These are phyloP conservation scores for Penicillium sp. DNA, from an alignment of 2,329 filamentous ascomycete species.

Conservation along the genomic window DNA sequence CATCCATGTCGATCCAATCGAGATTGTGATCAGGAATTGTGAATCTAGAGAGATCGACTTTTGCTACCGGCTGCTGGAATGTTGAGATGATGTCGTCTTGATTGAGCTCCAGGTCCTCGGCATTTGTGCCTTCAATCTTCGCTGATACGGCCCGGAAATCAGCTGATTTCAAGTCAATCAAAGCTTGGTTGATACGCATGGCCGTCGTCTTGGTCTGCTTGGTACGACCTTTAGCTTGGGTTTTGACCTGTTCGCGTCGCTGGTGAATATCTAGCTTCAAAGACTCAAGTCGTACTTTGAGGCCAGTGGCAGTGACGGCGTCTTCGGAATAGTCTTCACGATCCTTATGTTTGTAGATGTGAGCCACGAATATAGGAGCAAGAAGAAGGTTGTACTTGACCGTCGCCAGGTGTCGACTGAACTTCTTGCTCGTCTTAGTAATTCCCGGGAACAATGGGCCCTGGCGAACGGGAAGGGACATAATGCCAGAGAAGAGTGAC, in stretches of 20 bases:
- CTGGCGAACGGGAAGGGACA: slow-evolving; percentile 91
- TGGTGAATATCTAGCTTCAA: slow-evolving; percentile 97
- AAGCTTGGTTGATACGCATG: slow-evolving; percentile 92
- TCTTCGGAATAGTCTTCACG: slow-evolving; percentile 74
- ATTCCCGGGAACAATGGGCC: slow-evolving; percentile 83
- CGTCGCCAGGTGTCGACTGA: slow-evolving; percentile 91
- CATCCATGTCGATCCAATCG: slow-evolving; percentile 98
- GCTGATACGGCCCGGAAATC: slow-evolving; percentile 92
- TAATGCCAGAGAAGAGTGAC: slow-evolving; percentile 89
- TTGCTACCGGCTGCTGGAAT: slow-evolving; percentile 48
- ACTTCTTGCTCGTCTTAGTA: slow-evolving; percentile 98
- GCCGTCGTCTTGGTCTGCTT: slow-evolving; percentile 76
- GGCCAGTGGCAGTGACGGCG: slow-evolving; percentile 82
- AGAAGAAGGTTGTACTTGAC: slow-evolving; percentile 95
- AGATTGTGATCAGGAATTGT: slow-evolving; percentile 93
- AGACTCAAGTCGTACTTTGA: slow-evolving; percentile 92
- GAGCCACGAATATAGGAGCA: slow-evolving; percentile 87
- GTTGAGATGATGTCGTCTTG: slow-evolving; percentile 54
- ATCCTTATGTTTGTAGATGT: slow-evolving; percentile 98
- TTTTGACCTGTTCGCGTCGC: slow-evolving; percentile 83
- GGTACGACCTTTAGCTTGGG: slow-evolving; percentile 67
- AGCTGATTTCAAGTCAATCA: slow-evolving; percentile 83
- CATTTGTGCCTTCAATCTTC: slow-evolving; percentile 72
- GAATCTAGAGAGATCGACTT: slow-evolving; percentile 71
- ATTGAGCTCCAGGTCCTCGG: slow-evolving; percentile 62